Evolutionary conservation across 2,329 filamentous ascomycete genomes (phyloP).

Genomic region (Nectriaceae sp.): DNA sequence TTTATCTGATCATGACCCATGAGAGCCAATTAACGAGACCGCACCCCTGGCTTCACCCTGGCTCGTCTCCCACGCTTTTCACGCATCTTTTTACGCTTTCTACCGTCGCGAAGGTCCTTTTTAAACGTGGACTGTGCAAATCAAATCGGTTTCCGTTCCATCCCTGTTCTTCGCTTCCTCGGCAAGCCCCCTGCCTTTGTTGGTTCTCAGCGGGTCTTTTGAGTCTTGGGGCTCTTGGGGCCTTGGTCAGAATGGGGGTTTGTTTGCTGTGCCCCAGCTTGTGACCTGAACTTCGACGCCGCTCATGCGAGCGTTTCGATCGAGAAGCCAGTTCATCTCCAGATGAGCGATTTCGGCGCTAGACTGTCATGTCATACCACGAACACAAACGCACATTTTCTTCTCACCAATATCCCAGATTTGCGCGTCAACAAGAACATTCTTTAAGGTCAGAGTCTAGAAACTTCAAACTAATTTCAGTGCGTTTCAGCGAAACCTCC

Average conservation of each 20-base stretch:
- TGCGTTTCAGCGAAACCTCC: no score
- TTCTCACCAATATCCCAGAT: no score
- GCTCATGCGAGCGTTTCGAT: slow-evolving; percentile 5
- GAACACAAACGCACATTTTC: no score
- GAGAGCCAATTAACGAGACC: slow-evolving; percentile 1
- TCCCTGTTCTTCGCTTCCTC: neutral
- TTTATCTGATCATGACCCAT: slow-evolving; percentile 10
- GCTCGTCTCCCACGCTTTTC: neutral
- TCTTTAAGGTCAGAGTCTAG: no score
- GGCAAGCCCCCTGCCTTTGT: slow-evolving; percentile 1
- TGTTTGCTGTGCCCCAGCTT: no score
- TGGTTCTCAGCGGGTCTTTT: neutral
- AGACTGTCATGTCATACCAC: no score
- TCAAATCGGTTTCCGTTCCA: neutral
- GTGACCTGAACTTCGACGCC: no score
- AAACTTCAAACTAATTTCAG: no score
- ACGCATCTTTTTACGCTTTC: neutral
- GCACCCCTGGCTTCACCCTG: neutral
- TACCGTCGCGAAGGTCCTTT: no score
- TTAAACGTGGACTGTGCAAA: no score
- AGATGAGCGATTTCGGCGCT: slow-evolving; percentile 10
- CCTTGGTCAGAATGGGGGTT: no score
- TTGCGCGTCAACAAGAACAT: no score
- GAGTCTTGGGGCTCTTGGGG: neutral
- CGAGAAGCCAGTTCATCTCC: slow-evolving; percentile 6